A percentile compares a stretch with the other conserved stretches of the same genome.
Conservation (phyloP, 352 stramenopile species). For the Globisporangium cystogenes region DNA sequence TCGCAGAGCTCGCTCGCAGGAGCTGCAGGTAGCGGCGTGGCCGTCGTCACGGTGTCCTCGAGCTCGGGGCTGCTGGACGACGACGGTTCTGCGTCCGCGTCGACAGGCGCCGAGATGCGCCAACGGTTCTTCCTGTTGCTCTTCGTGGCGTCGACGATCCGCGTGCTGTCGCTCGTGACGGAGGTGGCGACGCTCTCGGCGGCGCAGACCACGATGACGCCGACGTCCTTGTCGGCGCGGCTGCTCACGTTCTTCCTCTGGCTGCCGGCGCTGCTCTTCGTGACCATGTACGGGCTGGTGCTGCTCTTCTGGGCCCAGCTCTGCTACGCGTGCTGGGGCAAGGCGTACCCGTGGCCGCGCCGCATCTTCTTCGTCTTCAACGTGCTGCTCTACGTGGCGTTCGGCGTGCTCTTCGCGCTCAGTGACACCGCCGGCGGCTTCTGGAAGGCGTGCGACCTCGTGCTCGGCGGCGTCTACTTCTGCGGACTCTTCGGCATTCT, state of each 20-base stretch:
- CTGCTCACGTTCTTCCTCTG: conserved; percentile 64
- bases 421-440: conserved; percentile 40
- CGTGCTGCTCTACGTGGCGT: conserved; percentile 58
- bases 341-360: conserved; percentile 63
- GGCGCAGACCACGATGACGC: conserved; percentile 27
- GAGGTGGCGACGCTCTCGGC: conserved; percentile 50
- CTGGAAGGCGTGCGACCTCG: conserved; percentile 63
- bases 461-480: conserved; percentile 62
- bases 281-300: conserved; percentile 81
- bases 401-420: conserved; percentile 40
- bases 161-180: conserved; percentile 51
- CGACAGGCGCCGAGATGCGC: conserved; percentile 69
- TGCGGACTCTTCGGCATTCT: conserved; percentile 56
- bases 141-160: conserved; percentile 57
- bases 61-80: conserved; percentile 46
- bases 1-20: conserved; percentile 4
- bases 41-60: conserved; percentile 10
- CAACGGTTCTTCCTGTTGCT: conserved; percentile 72
- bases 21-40: not conserved
- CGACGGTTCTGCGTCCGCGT: conserved; percentile 42
- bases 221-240: conserved; percentile 34
- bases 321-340: conserved; percentile 81
- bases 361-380: conserved; percentile 78
- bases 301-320: conserved; percentile 82
- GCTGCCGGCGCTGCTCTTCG: conserved; percentile 77